phyloP scores from a whole-genome alignment of 305 asterid species.

The Rubia balearica region DNA sequence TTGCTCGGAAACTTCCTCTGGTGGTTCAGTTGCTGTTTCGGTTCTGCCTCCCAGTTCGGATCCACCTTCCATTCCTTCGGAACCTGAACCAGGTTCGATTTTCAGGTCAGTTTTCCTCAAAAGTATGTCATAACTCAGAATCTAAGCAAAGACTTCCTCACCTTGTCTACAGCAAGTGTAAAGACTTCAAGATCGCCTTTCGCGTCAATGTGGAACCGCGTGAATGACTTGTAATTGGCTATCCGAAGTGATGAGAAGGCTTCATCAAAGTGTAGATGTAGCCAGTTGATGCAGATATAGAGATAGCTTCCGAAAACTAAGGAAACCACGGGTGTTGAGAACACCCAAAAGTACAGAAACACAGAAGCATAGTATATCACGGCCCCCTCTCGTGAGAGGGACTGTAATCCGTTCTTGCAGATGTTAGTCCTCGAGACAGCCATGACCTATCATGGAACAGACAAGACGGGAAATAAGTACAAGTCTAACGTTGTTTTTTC shows the following conservation, averaged over 20 bases:
- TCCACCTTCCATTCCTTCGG: slow-evolving; percentile 96
- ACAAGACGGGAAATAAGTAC: slow-evolving; percentile 1
- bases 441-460: slow-evolving; percentile 64
- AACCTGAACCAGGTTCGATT: slow-evolving; percentile 42
- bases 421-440: slow-evolving; percentile 80
- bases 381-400: slow-evolving; percentile 76
- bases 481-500: not conserved
- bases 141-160: slow-evolving; percentile 16
- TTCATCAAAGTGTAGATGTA: slow-evolving; percentile 95
- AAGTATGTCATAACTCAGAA: not conserved
- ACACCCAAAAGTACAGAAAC: slow-evolving; percentile 96
- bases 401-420: slow-evolving; percentile 82
- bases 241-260: slow-evolving; percentile 96
- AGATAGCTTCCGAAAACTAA: slow-evolving; percentile 94
- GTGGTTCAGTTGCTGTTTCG: slow-evolving; percentile 54
- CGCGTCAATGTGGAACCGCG: slow-evolving; percentile 70
- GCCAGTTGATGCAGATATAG: slow-evolving; percentile 93
- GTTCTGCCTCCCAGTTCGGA: slow-evolving; percentile 73
- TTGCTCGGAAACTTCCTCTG: slow-evolving; percentile 71
- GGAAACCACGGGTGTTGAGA: slow-evolving; percentile 94
- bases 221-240: slow-evolving; percentile 93
- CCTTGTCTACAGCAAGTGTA: slow-evolving; percentile 98
- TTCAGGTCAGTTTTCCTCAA: not conserved
- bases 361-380: slow-evolving; percentile 86
- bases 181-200: slow-evolving; percentile 86